Evolutionary conservation across 768 basidiomycete species (phyloP), one percentile per base, ranked within the genome.

Genomic region (Kwoniella shandongensis): DNA sequence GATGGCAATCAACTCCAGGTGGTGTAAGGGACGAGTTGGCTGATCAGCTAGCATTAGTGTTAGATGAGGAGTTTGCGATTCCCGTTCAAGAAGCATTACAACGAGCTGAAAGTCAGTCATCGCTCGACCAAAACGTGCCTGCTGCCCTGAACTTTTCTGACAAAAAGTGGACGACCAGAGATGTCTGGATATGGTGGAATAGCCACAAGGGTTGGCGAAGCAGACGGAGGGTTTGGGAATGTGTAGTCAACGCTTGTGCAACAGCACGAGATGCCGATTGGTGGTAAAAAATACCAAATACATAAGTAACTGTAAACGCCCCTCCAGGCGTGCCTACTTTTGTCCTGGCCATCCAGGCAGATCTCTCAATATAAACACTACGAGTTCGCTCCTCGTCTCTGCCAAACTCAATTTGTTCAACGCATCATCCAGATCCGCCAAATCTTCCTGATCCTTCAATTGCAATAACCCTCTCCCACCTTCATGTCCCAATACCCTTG

Each of bases 281-380:
- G 63, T 55, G 60, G 58, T 63, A 20, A 50, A 32, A 4, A 30
- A 8, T 29, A n/a, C n/a, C n/a, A n/a, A n/a, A n/a, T n/a, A n/a
- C n/a, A n/a, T n/a, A n/a, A n/a, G n/a, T n/a, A n/a, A n/a, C n/a
- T n/a, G n/a, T n/a, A n/a, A n/a, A n/a, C n/a, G n/a, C n/a, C n/a
- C n/a, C n/a, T n/a, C n/a, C n/a, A n/a, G n/a, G n/a, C n/a, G n/a
- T n/a, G n/a, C n/a, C 56, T 57, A 57, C 49, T 50, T 57, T 40
- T 47, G 53, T 35, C 59, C 55, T n/a, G 72, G 73, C 57, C 74
- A 75, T 4, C 77, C 77, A 2, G 77, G 77, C 40, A 96, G 80
- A 76, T 97, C 92, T 72, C 87, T 84, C 49, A 97, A 76, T 57
- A 98, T 85, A 74, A 97, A 96, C 35, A 96, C 84, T 52, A 86